phyloP scores from a whole-genome alignment of 73 alveolate genomes.

The Loxodes magnus region DNA sequence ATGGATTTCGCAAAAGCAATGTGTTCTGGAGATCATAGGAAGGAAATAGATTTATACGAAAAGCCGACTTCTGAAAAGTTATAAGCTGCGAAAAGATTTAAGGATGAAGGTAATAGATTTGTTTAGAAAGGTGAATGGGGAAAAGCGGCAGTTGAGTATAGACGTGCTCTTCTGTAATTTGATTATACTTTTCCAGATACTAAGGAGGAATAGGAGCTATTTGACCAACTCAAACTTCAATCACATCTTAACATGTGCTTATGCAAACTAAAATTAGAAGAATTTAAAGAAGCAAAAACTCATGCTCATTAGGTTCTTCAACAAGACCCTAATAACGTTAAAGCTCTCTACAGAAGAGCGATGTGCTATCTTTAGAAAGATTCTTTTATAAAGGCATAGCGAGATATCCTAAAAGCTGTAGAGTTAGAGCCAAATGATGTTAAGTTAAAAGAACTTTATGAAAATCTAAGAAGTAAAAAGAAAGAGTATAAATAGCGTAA shows the following conservation, averaged over 20 bases:
- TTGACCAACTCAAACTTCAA: constrained; percentile 13
- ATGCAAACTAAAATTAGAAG: constrained; percentile 17
- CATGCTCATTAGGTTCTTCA: constrained; percentile 28
- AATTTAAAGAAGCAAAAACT: constrained; percentile 23
- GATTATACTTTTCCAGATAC: constrained; percentile 46
- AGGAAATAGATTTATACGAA: constrained; percentile 41
- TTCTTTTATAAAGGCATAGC: no score
- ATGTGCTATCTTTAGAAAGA: no score
- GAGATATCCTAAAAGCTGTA: no score
- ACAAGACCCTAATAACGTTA: constrained; percentile 20
- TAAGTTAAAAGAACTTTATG: no score
- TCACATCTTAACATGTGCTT: constrained; percentile 35
- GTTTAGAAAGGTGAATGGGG: neutral
- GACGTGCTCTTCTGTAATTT: constrained; percentile 29
- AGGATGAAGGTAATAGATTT: constrained; percentile 26
- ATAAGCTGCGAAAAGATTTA: constrained; percentile 29
- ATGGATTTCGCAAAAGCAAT: constrained; percentile 9
- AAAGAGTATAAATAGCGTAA: no score
- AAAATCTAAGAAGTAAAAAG: no score
- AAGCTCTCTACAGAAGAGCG: constrained; percentile 39
- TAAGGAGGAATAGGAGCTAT: constrained; percentile 18
- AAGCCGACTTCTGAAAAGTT: constrained; percentile 40
- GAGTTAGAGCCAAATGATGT: no score
- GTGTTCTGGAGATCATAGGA: constrained; percentile 13
- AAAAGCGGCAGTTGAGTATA: constrained; percentile 7